phyloP scores from a whole-genome alignment of 768 basidiomycete genomes.

The Tricholoma matsutake region DNA sequence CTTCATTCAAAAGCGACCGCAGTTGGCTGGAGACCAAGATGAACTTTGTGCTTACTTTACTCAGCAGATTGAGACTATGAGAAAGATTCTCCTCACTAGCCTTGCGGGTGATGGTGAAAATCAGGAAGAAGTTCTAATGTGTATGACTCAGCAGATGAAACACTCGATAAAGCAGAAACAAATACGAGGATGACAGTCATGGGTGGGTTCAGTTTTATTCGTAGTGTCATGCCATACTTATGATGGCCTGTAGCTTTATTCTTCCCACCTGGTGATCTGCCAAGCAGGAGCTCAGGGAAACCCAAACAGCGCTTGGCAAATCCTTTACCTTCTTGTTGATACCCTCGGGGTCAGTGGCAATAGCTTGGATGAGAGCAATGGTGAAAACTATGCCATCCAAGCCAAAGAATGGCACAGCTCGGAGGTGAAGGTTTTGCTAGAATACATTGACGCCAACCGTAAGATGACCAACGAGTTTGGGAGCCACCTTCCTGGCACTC shows the following conservation, averaged over 20 bases:
- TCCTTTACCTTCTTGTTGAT: background rate
- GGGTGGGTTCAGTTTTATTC: background rate
- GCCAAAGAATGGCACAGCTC: too few relatives aligned
- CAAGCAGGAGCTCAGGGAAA: background rate
- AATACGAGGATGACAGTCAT: background rate
- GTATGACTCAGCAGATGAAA: background rate
- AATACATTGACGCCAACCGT: too few relatives aligned
- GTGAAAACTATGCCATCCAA: too few relatives aligned
- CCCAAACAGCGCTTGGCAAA: constrained; percentile 1
- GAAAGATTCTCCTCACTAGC: background rate
- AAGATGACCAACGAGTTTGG: too few relatives aligned
- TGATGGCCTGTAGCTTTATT: background rate
- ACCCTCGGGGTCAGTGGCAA: background rate
- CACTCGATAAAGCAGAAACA: background rate
- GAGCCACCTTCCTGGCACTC: too few relatives aligned
- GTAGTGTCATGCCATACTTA: too few relatives aligned
- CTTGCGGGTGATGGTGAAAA: background rate
- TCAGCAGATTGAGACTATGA: background rate
- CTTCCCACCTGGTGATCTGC: background rate
- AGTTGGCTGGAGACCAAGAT: background rate
- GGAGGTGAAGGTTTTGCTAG: too few relatives aligned
- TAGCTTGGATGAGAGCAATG: constrained; percentile 5
- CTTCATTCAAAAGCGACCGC: background rate
- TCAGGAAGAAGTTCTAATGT: background rate
- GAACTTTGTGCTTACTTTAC: background rate